These are phyloP conservation scores for Candida adriatica DNA, from an alignment of 805 yeast species.

Conservation along the genomic window DNA sequence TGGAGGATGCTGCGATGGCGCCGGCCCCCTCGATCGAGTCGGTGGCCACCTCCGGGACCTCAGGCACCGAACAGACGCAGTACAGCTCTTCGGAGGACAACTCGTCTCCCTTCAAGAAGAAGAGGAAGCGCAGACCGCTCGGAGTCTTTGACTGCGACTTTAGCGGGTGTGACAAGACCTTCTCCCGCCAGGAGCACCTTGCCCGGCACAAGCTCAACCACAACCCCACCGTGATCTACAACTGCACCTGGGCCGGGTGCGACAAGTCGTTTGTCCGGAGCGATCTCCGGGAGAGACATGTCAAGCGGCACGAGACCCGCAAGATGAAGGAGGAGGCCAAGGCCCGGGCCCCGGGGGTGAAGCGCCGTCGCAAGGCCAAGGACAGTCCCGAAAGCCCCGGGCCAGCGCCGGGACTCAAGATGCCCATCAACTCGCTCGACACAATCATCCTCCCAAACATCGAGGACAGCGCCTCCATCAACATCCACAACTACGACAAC, in stretches of 20 bases:
- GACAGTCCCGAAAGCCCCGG: background rate
- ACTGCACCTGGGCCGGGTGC: conserved; percentile 44
- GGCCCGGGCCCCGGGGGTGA: conserved; percentile 9
- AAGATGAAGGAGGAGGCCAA: conserved; percentile 23
- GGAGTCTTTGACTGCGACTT: conserved; percentile 35
- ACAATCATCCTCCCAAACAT: conserved; percentile 23
- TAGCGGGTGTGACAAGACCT: conserved; percentile 47
- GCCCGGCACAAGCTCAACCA: conserved; percentile 62
- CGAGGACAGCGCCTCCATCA: conserved; percentile 17
- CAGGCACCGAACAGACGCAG: too few relatives aligned
- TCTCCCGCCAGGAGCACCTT: conserved; percentile 57
- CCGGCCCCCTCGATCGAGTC: too few relatives aligned
- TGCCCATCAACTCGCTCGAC: conserved; percentile 20
- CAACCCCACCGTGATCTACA: conserved; percentile 45
- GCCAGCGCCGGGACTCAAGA: conserved; percentile 5
- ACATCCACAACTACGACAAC: conserved; percentile 19
- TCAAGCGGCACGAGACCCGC: conserved; percentile 34
- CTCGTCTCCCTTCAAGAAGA: too few relatives aligned
- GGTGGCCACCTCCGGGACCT: too few relatives aligned
- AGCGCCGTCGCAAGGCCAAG: conserved; percentile 10
- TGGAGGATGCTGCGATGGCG: too few relatives aligned
- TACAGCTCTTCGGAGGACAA: too few relatives aligned
- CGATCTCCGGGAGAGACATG: conserved; percentile 45
- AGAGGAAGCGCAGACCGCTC: conserved; percentile 20
- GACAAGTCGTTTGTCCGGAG: conserved; percentile 56